These are phyloP conservation scores for Solanum stenotomum DNA, from an alignment of 257 asterid species.

Conservation along the genomic window DNA sequence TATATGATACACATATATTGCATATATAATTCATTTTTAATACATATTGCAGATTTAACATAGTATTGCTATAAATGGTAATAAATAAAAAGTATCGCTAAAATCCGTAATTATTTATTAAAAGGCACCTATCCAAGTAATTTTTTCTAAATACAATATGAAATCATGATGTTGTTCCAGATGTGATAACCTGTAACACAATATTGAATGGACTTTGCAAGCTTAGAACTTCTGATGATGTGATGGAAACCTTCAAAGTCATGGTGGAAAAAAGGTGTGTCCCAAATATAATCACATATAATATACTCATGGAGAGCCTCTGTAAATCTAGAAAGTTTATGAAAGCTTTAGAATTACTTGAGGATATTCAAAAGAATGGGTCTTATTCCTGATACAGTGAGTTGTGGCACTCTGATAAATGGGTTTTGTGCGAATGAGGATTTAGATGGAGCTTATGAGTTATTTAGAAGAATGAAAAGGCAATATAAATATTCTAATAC, in stretches of 20 bases:
- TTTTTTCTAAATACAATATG: conserved; percentile 32
- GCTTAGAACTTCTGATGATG: conserved; percentile 51
- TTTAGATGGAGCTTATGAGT: conserved; percentile 46
- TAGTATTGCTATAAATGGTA: too few relatives aligned
- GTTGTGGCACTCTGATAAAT: conserved; percentile 60
- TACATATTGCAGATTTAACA: too few relatives aligned
- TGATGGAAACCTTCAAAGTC: conserved; percentile 58
- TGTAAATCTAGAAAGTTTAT: conserved; percentile 53
- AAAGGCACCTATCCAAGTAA: too few relatives aligned
- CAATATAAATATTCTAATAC: conserved; percentile 45
- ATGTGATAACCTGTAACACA: conserved; percentile 73
- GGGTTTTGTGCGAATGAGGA: conserved; percentile 69
- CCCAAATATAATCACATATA: conserved; percentile 74
- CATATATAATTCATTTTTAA: too few relatives aligned
- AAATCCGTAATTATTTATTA: too few relatives aligned
- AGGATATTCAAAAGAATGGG: conserved; percentile 54
- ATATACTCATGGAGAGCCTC: conserved; percentile 74
- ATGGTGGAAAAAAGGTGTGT: conserved; percentile 69
- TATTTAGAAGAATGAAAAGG: conserved; percentile 54
- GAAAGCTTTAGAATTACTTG: conserved; percentile 51
- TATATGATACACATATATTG: too few relatives aligned
- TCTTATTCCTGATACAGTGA: conserved; percentile 56
- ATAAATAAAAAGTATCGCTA: too few relatives aligned
- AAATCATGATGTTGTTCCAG: conserved; percentile 65
- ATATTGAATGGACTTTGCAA: conserved; percentile 82